Evolutionary conservation across 148 eudicot species (phyloP).

Genomic region (Fagopyrum tataricum): DNA sequence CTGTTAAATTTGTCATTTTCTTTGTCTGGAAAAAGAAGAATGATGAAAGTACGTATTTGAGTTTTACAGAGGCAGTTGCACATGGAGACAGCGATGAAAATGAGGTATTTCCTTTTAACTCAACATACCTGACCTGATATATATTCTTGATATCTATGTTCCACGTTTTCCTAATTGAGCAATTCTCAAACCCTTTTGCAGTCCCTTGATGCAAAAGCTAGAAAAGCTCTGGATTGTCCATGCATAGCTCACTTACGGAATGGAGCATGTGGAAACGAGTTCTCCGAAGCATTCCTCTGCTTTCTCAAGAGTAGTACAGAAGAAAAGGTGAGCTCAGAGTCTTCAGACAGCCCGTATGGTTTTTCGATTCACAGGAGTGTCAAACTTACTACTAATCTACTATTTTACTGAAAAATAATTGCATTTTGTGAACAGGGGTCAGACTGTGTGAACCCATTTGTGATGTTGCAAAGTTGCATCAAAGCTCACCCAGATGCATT

Average conservation of each 20-base stretch:
- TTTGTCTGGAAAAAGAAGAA: conserved; percentile 9
- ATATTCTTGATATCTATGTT: background rate
- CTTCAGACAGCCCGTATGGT: no score
- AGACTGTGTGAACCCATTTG: conserved; percentile 82
- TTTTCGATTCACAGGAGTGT: background rate
- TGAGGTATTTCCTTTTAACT: conserved; percentile 35
- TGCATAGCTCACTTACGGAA: conserved; percentile 68
- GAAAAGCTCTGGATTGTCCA: conserved; percentile 83
- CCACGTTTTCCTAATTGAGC: conserved; percentile 11
- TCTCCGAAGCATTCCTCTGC: conserved; percentile 86
- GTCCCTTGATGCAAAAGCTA: conserved; percentile 74
- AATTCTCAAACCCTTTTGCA: conserved; percentile 20
- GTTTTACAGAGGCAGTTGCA: conserved; percentile 73
- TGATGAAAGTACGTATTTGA: conserved; percentile 15
- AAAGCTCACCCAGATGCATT: conserved; percentile 78
- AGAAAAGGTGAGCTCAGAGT: conserved; percentile 80
- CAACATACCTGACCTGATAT: conserved; percentile 5
- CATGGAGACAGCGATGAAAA: conserved; percentile 40
- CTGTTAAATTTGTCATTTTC: background rate
- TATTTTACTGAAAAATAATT: no score
- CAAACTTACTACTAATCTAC: no score
- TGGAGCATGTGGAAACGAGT: conserved; percentile 79
- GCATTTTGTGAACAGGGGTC: conserved; percentile 43
- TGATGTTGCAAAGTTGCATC: conserved; percentile 72
- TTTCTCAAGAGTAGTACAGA: conserved; percentile 83